Evolutionary conservation across 2,329 filamentous ascomycete species (phyloP).

Genomic region (Uncinocarpus reesii): DNA sequence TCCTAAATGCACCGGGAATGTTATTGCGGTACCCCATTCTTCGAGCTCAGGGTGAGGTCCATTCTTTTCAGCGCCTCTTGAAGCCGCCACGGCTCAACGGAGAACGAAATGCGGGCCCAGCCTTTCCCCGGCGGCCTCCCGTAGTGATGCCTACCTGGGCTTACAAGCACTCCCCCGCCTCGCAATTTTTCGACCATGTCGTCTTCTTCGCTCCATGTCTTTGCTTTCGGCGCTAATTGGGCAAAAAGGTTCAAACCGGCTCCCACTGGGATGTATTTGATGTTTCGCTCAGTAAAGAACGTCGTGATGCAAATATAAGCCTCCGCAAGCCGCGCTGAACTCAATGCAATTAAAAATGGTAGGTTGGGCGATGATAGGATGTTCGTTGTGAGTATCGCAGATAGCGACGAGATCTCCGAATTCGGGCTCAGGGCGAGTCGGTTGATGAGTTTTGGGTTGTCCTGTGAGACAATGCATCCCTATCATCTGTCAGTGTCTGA

Average conservation of each 20-base stretch:
- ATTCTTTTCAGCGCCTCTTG: slow-evolving; percentile 19
- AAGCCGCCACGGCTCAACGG: slow-evolving; percentile 17
- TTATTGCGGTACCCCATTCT: neutral
- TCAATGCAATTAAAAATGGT: slow-evolving; percentile 19
- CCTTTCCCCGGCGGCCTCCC: slow-evolving; percentile 20
- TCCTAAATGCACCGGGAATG: neutral
- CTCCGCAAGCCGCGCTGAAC: slow-evolving; percentile 19
- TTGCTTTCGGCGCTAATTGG: slow-evolving; percentile 17
- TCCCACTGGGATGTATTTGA: slow-evolving; percentile 22
- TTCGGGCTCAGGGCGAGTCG: slow-evolving; percentile 18
- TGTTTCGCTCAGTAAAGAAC: slow-evolving; percentile 19
- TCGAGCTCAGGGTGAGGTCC: slow-evolving; percentile 10
- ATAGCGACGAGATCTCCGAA: slow-evolving; percentile 20
- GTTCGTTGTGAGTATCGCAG: slow-evolving; percentile 18
- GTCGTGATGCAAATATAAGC: slow-evolving; percentile 21
- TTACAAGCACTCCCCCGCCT: slow-evolving; percentile 20
- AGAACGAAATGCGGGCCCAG: slow-evolving; percentile 23
- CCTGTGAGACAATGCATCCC: slow-evolving; percentile 21
- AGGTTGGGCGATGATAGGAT: slow-evolving; percentile 21
- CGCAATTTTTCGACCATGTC: slow-evolving; percentile 17
- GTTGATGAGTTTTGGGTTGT: slow-evolving; percentile 17
- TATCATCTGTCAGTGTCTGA: slow-evolving; percentile 1
- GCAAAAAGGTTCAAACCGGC: slow-evolving; percentile 23
- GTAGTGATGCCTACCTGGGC: slow-evolving; percentile 18
- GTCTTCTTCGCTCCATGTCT: slow-evolving; percentile 22